Base-by-base conservation (phyloP, 2,329 filamentous ascomycete species). In the Grosmannia huntii region DNA sequence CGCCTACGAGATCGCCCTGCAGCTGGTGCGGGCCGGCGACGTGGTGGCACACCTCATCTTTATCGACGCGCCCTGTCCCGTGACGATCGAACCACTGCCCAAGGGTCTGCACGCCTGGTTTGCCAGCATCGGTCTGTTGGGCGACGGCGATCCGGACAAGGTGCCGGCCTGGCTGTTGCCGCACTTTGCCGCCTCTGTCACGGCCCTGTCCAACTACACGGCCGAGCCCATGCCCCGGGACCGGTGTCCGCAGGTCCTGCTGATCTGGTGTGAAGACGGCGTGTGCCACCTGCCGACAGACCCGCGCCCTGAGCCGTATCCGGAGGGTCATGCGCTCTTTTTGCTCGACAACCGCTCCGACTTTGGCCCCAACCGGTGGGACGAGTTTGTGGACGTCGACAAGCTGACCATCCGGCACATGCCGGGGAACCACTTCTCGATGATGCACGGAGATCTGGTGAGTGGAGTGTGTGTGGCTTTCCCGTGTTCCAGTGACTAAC, bases 231-330 rank as follows among this genome's bases (percentile, higher is more conserved):
- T 87, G 66, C 75, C 84, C 41, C 74, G 76, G 53, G 76, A 75
- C 9, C 77, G 75, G 61, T 81, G 79, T 46, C 84, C 86, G 46
- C 78, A 80, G 25, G 81, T 84, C 3, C 81, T 80, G 62, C 75
- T 82, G 46, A 82, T 90, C 64, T 90, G 85, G 83, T 87, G 84
- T 66, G 81, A 83, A 62, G 85, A 90, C 60, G 86, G 86, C 61
- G 84, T 90, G 4, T 88, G 85, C 73, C 80, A 84, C 62, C 73
- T 80, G 58, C 81, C 84, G 6, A 77, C 78, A 54, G 84, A 87
- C 68, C 84, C 84, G 48, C 76, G 81, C 50, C 84, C 85, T 0
- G 77, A 83, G 64, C 79, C 80, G 0, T 81, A 82, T 60, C 78
- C 78, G 25, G 76, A 76, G 53, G 78, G 75, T 65, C 85, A 77